phyloP scores from a whole-genome alignment of 768 basidiomycete genomes.

The Xerocomus spinulosus region DNA sequence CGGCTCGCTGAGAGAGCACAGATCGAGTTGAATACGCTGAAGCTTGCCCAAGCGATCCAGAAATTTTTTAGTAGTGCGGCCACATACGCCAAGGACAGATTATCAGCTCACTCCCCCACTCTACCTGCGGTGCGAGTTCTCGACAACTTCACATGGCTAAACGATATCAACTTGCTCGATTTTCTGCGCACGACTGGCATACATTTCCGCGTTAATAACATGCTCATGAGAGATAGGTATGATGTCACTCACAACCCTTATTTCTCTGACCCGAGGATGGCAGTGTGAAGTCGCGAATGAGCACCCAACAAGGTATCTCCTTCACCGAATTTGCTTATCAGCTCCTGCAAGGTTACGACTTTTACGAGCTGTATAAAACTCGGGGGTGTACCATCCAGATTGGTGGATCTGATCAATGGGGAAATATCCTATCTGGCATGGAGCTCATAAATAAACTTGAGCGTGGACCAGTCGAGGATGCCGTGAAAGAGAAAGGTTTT shows the following conservation, averaged over 20 bases:
- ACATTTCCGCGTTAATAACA: slow-evolving; percentile 76
- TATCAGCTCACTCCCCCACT: slow-evolving; percentile 6
- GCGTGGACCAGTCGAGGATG: slow-evolving; percentile 2
- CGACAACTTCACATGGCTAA: slow-evolving; percentile 79
- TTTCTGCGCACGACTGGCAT: slow-evolving; percentile 82
- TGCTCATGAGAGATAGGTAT: slow-evolving; percentile 89
- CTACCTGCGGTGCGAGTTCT: slow-evolving; percentile 38
- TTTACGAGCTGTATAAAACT: slow-evolving; percentile 64
- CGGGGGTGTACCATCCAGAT: slow-evolving; percentile 79
- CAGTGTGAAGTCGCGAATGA: slow-evolving; percentile 80
- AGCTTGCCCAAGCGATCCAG: slow-evolving; percentile 61
- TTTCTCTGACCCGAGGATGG: slow-evolving; percentile 7
- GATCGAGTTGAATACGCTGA: slow-evolving; percentile 60
- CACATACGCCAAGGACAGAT: slow-evolving; percentile 49
- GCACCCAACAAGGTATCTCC: slow-evolving; percentile 83
- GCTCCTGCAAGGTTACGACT: slow-evolving; percentile 95
- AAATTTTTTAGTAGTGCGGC: slow-evolving; percentile 67
- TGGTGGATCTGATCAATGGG: slow-evolving; percentile 98
- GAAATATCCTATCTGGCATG: slow-evolving; percentile 91
- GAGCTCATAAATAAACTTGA: slow-evolving; percentile 71
- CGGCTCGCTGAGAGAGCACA: slow-evolving; percentile 55
- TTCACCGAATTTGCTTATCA: slow-evolving; percentile 99
- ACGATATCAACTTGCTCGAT: slow-evolving; percentile 66
- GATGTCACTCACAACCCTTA: background rate
- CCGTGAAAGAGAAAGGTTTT: slow-evolving; percentile 44